Evolutionary conservation across 225 moss, liverwort and hornwort genomes (phyloP), one percentile per base, ranked within the genome.

Genomic region (Climacium dendroides): DNA sequence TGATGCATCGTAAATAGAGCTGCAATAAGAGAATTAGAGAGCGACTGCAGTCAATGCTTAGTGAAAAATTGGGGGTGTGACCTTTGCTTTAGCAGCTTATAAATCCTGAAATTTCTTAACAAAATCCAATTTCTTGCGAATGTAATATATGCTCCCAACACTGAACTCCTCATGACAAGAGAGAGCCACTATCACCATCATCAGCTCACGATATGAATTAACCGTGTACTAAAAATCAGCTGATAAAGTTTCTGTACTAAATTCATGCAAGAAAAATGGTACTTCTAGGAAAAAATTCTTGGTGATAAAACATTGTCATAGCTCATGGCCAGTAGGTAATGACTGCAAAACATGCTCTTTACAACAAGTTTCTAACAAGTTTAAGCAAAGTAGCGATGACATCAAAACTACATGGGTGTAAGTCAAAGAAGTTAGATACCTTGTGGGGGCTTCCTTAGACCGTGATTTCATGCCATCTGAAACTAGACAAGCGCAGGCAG

Each of bases 391-490:
- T 50, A 85, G 32, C 41, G 69, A 61, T 75, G 67, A 41, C 79
- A 85, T 85, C 43, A 70, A 52, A 81, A 81, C 41, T 34, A 48
- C 58, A 63, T 25, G 71, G 65, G 29, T 71, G 32, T 71, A 77
- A 30, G 77, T 12, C 32, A 71, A 66, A 54, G 69, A 81, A 37
- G 71, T 58, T 73, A 65, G 22, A 54, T 92, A 95, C 94, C 92
- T 95, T 70, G 86, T 83, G 67, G 91, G 79, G 50, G 92, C 91
- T 66, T 91, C 89, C 82, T 95, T 97, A 73, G 95, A 89, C 59
- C 97, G 91, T 28, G 91, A 83, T 90, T 96, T 98, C 90, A 97
- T 95, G 76, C 98, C 98, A 85, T 97, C 98, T 28, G 97, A 97
- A 53, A 97, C 98, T 47, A 98, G 93, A 89, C 91, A 94, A 77